Percentiles rank a stretch among this genome's conserved stretches.
Evolutionary conservation across 495 filamentous ascomycete genomes (phyloP).

Genomic region (Penicillium atrosanguineum): DNA sequence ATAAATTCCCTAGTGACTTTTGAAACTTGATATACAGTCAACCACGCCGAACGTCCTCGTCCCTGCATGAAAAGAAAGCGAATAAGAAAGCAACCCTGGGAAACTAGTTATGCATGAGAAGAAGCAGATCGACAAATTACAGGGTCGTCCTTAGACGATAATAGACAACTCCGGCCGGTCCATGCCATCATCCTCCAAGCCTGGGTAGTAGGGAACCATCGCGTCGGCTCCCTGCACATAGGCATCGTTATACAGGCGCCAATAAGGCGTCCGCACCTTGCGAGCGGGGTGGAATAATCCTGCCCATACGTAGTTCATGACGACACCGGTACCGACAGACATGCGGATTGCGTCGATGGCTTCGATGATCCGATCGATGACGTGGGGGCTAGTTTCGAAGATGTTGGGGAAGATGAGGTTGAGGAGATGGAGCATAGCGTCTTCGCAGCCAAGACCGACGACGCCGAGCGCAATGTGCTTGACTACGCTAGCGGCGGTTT

Average conservation of each 20-base stretch:
- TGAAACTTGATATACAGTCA: conserved; percentile 26
- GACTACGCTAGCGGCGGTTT: conserved; percentile 93
- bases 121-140: conserved; percentile 18
- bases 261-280: conserved; percentile 90
- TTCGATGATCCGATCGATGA: conserved; percentile 96
- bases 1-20: conserved; percentile 13
- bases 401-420: conserved; percentile 96
- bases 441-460: conserved; percentile 95
- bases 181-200: conserved; percentile 71
- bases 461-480: conserved; percentile 97
- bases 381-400: conserved; percentile 97
- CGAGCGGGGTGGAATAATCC: conserved; percentile 95
- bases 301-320: conserved; percentile 98
- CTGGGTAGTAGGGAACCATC: conserved; percentile 94
- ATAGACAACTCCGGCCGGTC: conserved; percentile 77
- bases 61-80: conserved; percentile 17
- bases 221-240: conserved; percentile 92
- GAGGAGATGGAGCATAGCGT: conserved; percentile 96
- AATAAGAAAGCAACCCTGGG: conserved; percentile 20
- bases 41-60: conserved; percentile 29
- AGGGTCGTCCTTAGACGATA: conserved; percentile 58
- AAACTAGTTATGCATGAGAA: conserved; percentile 22
- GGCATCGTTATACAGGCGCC: conserved; percentile 94
- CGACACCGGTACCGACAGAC: conserved; percentile 84
- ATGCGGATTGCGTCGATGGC: conserved; percentile 95